Evolutionary conservation across 352 stramenopile species (phyloP), one percentile per base, ranked within the genome.

Genomic region (Phytophthora pluvialis): DNA sequence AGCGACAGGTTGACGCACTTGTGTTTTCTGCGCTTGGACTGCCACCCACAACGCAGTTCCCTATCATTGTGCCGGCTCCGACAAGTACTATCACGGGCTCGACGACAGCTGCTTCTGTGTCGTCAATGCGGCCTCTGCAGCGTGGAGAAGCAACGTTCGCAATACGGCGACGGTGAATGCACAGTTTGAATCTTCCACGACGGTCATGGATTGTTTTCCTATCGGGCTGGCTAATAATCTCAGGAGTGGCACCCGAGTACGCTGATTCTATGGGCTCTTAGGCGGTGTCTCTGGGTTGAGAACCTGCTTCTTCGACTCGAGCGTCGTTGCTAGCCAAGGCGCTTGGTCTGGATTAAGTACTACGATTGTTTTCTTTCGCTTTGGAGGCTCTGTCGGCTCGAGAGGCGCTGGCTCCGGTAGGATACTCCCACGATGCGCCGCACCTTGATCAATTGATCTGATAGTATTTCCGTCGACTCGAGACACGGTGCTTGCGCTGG

Each of bases 311-410:
- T 5, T 62, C n/a, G 59, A 25, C 18, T 50, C 55, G 10, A 60
- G 57, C 13, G 70, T 36, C 12, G 72, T 83, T 12, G 72, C 75
- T 12, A 83, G 54, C 31, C 48, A 66, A 11, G 73, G 75, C 10
- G 54, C 70, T 40, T 83, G 63, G 48, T 76, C 70, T 3, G 75
- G 75, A 33, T 78, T 84, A n/a, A 81, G 39, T 33, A 84, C 70
- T 3, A 84, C 51, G 29, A 84, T 76, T n/a, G 60, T 72, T 59
- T 65, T 78, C 33, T 62, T 72, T 12, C 44, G 51, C 28, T 64
- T 71, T 6, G 61, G 56, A 18, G 49, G n/a, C 26, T 65, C 52
- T 43, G 36, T 43, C 29, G 38, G 29, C 13, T 65, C 63, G 5
- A 42, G 15, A 4, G 56, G 47, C 6, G 44, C 15, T 11, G 62